Base-by-base conservation (phyloP, 371 early-diverging fungal genomes). In the Choanephora cucurbitarum region DNA sequence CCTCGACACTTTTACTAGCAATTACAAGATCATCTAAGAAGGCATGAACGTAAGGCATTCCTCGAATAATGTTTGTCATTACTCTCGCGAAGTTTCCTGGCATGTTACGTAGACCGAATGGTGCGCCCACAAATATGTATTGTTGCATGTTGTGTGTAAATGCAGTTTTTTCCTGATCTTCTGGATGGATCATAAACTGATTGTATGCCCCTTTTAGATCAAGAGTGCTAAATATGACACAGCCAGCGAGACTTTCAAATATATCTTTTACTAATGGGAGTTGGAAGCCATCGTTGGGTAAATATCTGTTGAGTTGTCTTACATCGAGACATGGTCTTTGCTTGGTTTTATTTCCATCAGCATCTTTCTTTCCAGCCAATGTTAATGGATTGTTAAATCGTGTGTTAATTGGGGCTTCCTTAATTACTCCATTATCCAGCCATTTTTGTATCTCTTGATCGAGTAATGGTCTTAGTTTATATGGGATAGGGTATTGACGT, bases 101-200 rank as follows among this genome's bases (percentile, higher is more conserved):
- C n/a, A n/a, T n/a, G n/a, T 37, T n/a, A n/a, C n/a, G n/a, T n/a
- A 45, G 24, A 5, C 45, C 45, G 23, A 45, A 45, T 22, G 47
- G 47, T 11, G 21, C 14, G 3, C 15, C 3, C 24, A 10, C 24
- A 24, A 46, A 46, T 24, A 28, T 10, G 0, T 46, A 46, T 17
- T 24, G 47, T 15, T 31, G 5, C 21, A 11, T 6, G 21, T 17
- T 13, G 24, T 24, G 17, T 13, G 47, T 28, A n/a, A 46, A 46
- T 22, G 47, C 14, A 5, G 47, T 46, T 24, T 46, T 46, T 23
- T 14, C 5, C 4, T 17, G 47, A 14, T 46, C 28, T 10, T 14
- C 21, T 0, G n/a, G 21, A 14, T 46, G 15, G n/a, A 46, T 46
- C 6, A 10, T 13, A 14, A 46, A 46, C 0, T 24, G 23, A 28